Evolutionary conservation across 2,329 filamentous ascomycete species (phyloP), one percentile per base, ranked within the genome.

Genomic region (Pyrenophora teres): DNA sequence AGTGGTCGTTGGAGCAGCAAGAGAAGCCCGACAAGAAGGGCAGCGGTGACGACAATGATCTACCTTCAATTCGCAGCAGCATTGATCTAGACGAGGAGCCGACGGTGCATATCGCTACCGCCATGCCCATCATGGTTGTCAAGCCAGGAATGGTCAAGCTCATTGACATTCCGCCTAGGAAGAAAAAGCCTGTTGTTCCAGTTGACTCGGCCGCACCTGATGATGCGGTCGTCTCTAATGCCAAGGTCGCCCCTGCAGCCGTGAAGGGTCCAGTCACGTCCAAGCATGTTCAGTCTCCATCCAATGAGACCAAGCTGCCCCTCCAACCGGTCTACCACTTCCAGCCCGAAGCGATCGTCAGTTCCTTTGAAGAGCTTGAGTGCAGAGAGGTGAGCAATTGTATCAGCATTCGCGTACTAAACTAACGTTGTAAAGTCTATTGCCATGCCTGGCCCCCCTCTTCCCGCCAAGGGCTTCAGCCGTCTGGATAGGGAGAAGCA

Each of bases 11-110:
- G 2, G 19, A 36, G 6, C 18, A 46, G 6, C 21, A 7, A 19
- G 23, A 27, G 18, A 30, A 4, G 9, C 19, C 25, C 21, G 23
- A 32, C 10, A 36, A 38, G 19, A 36, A 42, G 13, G 38, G 52
- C 7, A 45, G 23, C 6, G 56, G 53, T 3, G 55, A 63, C 6
- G 45, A 52, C 7, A 51, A 56, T 16, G 58, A 56, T 30, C 19
- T 45, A 10, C 31, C 56, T n/a, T 60, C 56, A 2, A 44, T 57
- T n/a, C 9, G 55, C 16, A 58, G 54, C 30, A 60, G 55, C 37
- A 60, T 65, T 37, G 58, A 61, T 30, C 46, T 59, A 5, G 56
- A 63, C 7, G 59, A 65, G 43, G 59, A 68, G 40, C 59, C 62
- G 21, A 57, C 52, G 1, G 42, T 63, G 4, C 52, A 59, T 13